Evolutionary conservation across 768 basidiomycete species (phyloP).

Genomic region (Suillus bovinus): DNA sequence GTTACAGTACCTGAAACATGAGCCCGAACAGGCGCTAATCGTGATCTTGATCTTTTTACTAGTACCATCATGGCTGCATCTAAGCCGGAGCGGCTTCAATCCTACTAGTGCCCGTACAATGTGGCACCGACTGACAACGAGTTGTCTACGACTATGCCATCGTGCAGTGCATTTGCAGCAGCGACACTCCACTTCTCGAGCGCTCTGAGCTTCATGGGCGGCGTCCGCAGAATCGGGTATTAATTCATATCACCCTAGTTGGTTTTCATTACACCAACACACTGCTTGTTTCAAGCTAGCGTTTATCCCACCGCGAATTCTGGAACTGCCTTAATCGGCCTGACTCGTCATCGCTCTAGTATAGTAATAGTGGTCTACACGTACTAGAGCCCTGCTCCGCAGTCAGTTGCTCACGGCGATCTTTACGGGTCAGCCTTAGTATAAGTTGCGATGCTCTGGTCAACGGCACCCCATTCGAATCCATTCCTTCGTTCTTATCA

Average conservation of each 20-base stretch:
- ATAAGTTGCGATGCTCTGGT: not conserved
- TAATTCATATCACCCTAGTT: not conserved
- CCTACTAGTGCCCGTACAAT: too few relatives aligned
- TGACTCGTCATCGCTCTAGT: too few relatives aligned
- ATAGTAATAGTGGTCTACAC: not conserved
- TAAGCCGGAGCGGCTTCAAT: too few relatives aligned
- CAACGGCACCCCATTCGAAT: not conserved
- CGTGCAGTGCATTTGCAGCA: not conserved
- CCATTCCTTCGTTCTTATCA: not conserved
- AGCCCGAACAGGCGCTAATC: too few relatives aligned
- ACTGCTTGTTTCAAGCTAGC: slow-evolving; percentile 1
- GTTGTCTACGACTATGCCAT: not conserved
- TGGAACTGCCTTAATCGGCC: too few relatives aligned
- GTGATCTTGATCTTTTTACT: too few relatives aligned
- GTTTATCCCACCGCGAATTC: too few relatives aligned
- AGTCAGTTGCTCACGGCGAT: not conserved
- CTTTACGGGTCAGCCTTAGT: not conserved
- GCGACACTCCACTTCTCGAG: not conserved
- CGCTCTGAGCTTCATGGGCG: not conserved
- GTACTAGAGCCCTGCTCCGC: not conserved
- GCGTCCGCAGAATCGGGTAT: not conserved
- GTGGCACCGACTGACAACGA: not conserved
- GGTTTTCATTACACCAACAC: not conserved
- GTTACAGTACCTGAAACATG: too few relatives aligned
- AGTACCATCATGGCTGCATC: too few relatives aligned